phyloP scores from a whole-genome alignment of 2,329 filamentous ascomycete genomes.

The Teratosphaeria destructans region DNA sequence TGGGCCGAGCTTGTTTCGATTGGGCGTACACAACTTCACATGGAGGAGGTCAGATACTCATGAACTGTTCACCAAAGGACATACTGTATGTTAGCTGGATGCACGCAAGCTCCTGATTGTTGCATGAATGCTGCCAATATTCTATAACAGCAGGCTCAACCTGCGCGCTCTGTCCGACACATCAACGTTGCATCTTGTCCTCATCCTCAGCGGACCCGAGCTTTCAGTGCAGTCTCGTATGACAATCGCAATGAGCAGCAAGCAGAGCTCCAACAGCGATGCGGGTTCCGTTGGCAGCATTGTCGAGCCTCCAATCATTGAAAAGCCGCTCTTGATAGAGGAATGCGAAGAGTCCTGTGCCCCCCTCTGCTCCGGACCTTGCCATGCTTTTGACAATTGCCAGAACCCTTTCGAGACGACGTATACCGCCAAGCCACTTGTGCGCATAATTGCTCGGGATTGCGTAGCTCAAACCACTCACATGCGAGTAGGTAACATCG shows the following conservation, averaged over 20 bases:
- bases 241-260: not conserved
- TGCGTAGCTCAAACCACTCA: not conserved
- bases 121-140: too few relatives aligned
- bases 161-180: too few relatives aligned
- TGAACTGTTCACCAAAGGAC: too few relatives aligned
- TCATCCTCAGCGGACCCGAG: too few relatives aligned
- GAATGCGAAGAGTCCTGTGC: not conserved
- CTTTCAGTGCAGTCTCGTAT: too few relatives aligned
- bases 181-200: too few relatives aligned
- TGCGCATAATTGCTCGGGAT: not conserved
- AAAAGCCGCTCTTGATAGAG: not conserved
- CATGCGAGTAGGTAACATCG: not conserved
- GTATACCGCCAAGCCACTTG: not conserved
- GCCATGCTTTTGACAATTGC: not conserved
- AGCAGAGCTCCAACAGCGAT: not conserved
- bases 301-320: not conserved
- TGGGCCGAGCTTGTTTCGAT: not conserved
- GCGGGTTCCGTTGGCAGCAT: not conserved
- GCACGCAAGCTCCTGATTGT: too few relatives aligned
- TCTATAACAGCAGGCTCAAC: too few relatives aligned
- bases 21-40: not conserved
- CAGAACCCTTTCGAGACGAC: not conserved
- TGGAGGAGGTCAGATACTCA: too few relatives aligned
- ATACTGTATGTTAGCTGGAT: too few relatives aligned
- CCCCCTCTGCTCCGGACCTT: not conserved